Percentiles rank a stretch among this genome's conserved stretches.
Evolutionary conservation across 164 flowering plant genomes (phyloP).

Genomic region (Liquidambar formosana): DNA sequence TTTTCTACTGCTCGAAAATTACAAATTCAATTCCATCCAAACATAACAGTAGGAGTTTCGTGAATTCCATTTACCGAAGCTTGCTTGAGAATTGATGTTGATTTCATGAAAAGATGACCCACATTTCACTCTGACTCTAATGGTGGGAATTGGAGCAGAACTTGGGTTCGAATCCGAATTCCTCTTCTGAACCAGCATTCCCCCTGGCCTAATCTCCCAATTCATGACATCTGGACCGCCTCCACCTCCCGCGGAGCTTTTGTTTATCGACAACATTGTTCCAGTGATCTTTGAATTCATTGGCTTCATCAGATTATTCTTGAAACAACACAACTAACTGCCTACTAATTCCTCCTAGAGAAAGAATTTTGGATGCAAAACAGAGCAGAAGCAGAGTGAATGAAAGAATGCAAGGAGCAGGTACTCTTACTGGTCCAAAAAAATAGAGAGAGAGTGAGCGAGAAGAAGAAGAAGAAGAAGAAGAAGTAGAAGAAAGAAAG

Average conservation of each 20-base stretch:
- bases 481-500: not conserved
- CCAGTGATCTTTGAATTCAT: slow-evolving; percentile 21
- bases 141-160: slow-evolving; percentile 25
- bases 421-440: not conserved
- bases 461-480: not conserved
- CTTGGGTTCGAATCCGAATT: slow-evolving; percentile 20
- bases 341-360: not conserved
- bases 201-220: slow-evolving; percentile 53
- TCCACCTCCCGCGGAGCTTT: not conserved
- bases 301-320: slow-evolving; percentile 8
- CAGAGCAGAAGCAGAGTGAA: not conserved
- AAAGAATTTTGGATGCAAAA: not conserved
- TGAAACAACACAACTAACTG: not conserved
- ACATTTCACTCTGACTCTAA: slow-evolving; percentile 40
- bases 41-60: too few species aligned
- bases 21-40: too few species aligned
- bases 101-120: slow-evolving; percentile 38
- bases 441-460: not conserved
- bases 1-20: too few species aligned
- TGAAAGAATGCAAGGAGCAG: slow-evolving; percentile 11
- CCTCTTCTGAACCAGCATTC: slow-evolving; percentile 52
- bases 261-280: slow-evolving; percentile 9
- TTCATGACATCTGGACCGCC: slow-evolving; percentile 2
- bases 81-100: slow-evolving; percentile 39
- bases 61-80: slow-evolving; percentile 40